Evolutionary conservation across 768 basidiomycete species (phyloP).

Genomic region (Kwoniella mangroviensis): DNA sequence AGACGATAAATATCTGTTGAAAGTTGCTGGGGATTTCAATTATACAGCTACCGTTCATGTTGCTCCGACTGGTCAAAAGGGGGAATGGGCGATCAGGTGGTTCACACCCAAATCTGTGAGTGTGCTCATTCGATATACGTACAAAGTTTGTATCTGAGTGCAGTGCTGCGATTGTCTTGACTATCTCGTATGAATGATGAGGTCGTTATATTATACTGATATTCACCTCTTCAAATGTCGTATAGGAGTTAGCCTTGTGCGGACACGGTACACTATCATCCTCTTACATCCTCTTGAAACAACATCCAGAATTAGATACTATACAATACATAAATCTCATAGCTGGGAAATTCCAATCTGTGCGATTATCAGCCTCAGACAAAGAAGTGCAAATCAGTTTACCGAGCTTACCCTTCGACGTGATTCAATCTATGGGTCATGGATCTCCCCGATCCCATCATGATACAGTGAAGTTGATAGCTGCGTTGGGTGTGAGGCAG

Average conservation of each 20-base stretch:
- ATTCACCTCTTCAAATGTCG: no score
- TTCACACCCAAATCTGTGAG: conserved; percentile 9
- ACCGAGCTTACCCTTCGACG: neutral
- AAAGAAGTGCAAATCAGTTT: neutral
- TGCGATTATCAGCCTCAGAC: neutral
- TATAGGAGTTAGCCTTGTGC: neutral
- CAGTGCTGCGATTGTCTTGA: no score
- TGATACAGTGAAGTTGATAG: neutral
- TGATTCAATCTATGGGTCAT: neutral
- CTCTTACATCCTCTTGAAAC: conserved; percentile 1
- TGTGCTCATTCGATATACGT: neutral
- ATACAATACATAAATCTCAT: neutral
- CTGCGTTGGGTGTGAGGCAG: conserved; percentile 5
- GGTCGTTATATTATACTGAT: no score
- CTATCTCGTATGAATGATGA: no score
- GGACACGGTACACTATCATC: conserved; percentile 1
- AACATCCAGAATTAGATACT: neutral
- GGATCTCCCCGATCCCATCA: neutral
- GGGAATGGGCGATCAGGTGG: conserved; percentile 5
- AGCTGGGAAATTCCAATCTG: neutral
- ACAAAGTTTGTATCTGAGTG: neutral
- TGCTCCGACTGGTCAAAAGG: neutral
- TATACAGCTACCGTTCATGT: conserved; percentile 7
- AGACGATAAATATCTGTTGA: neutral
- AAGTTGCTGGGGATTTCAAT: conserved; percentile 3